A percentile compares a stretch with the other conserved stretches of the same genome.
phyloP scores from a whole-genome alignment of 1,284 basidiomycete species.

The Malassezia slooffiae region DNA sequence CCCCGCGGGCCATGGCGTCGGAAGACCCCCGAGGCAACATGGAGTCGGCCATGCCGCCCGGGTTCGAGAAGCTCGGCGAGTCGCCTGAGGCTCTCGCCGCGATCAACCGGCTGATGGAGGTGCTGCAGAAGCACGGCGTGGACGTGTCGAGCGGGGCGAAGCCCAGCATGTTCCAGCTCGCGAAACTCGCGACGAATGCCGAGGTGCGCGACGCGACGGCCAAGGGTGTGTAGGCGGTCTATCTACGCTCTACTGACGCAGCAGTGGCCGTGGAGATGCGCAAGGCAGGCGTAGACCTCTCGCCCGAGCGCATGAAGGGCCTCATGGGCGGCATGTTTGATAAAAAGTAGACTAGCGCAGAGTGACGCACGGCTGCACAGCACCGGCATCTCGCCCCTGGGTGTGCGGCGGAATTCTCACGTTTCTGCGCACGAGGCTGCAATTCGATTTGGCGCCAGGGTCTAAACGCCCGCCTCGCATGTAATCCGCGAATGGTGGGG shows the following conservation, averaged over 20 bases:
- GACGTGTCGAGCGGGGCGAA: slow-evolving; percentile 26
- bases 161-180: slow-evolving; percentile 29
- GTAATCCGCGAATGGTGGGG: no score
- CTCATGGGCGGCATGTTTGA: slow-evolving; percentile 22
- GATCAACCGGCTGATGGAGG: slow-evolving; percentile 24
- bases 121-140: slow-evolving; percentile 31
- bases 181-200: slow-evolving; percentile 24
- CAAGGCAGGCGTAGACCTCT: slow-evolving; percentile 32
- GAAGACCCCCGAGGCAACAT: slow-evolving; percentile 9
- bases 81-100: slow-evolving; percentile 25
- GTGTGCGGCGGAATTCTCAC: no score
- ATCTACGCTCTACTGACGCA: background rate
- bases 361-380: no score
- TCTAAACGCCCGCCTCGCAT: no score
- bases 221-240: slow-evolving; percentile 21
- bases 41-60: slow-evolving; percentile 20
- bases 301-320: slow-evolving; percentile 27
- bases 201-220: slow-evolving; percentile 27
- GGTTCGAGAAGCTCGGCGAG: slow-evolving; percentile 33
- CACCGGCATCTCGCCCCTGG: no score
- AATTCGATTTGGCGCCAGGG: no score
- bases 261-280: slow-evolving; percentile 34
- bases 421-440: no score
- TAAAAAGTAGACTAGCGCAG: slow-evolving; percentile 3
- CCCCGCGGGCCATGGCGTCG: background rate